Conservation (phyloP, 1,139 yeast genomes). For the Protomyces inouyei region DNA sequence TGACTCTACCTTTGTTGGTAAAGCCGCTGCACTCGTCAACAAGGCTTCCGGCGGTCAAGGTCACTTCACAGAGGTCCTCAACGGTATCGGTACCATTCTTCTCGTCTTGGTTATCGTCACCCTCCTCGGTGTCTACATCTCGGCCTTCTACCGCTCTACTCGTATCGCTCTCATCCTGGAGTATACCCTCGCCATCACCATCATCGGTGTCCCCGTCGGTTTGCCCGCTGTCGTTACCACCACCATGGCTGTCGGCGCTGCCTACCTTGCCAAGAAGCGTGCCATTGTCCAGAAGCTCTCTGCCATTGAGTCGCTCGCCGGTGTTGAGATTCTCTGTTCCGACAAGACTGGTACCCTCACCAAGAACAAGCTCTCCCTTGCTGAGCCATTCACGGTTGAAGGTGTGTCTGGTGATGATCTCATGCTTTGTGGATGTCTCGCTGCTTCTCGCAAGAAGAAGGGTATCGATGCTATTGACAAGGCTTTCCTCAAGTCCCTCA, state of each 20-base stretch:
- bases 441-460: conserved; percentile 98
- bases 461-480: conserved; percentile 97
- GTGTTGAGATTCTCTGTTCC: conserved; percentile 98
- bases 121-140: conserved; percentile 83
- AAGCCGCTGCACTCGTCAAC: conserved; percentile 96
- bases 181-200: conserved; percentile 89
- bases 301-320: conserved; percentile 97
- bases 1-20: conserved; percentile 87
- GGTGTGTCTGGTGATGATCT: conserved; percentile 97
- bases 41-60: conserved; percentile 91
- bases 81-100: conserved; percentile 93
- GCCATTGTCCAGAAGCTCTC: conserved; percentile 97
- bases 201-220: conserved; percentile 99
- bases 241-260: conserved; percentile 99
- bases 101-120: conserved; percentile 85
- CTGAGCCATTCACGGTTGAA: conserved; percentile 98
- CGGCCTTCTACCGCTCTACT: conserved; percentile 92
- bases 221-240: conserved; percentile 99
- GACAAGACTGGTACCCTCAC: conserved; percentile 99
- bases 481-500: conserved; percentile 88
- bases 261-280: conserved; percentile 96
- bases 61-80: conserved; percentile 95
- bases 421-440: conserved; percentile 96
- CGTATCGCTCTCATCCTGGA: conserved; percentile 85
- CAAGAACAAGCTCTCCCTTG: conserved; percentile 91